Evolutionary conservation across 2,329 filamentous ascomycete genomes (phyloP), one percentile per base, ranked within the genome.

Genomic region (Ophidiomyces ophidiicola): DNA sequence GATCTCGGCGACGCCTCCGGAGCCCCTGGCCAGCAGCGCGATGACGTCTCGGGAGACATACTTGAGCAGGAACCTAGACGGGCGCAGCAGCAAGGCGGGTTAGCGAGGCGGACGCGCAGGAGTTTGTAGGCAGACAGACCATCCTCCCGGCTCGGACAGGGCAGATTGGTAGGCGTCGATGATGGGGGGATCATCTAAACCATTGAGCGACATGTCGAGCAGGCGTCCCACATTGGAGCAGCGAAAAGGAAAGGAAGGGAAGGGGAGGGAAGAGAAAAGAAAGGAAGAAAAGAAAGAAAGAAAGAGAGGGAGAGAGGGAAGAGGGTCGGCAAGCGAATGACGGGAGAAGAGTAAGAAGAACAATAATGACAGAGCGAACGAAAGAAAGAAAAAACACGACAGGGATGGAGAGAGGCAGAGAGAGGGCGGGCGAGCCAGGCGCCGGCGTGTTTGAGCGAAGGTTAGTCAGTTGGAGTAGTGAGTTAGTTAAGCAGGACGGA

Each of bases 31-130:
- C 43, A 90, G 68, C 41, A 98, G 63, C 48, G 83, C 78, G 45
- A 98, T 72, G 51, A 88, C 83, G 67, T 98, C 90, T 60, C 90
- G 80, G 45, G 80, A 80, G 46, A 76, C 71, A 64, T 98, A 98
- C 59, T 88, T 87, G 51, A 98, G 76, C 46, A 96, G 75, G 55
- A 98, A 90, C 90, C 90, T 96, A 55, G 23, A 42, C 14, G 50
- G 32, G 38, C 39, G 19, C 17, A 31, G 31, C 46, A 44, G 45
- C 42, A 46, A 49, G 48, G 29, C 36, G 28, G 29, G 33, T 44
- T 24, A 42, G 39, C 19, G 18, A 15, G 24, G n/a, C n/a, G n/a
- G n/a, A n/a, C n/a, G n/a, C n/a, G n/a, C n/a, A n/a, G n/a, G 31
- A 8, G 33, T 17, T 35, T 26, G 23, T 6, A 31, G 25, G 17